Conservation (phyloP, 2,329 filamentous ascomycete genomes). For the Parasarocladium wereldwijsianum region DNA sequence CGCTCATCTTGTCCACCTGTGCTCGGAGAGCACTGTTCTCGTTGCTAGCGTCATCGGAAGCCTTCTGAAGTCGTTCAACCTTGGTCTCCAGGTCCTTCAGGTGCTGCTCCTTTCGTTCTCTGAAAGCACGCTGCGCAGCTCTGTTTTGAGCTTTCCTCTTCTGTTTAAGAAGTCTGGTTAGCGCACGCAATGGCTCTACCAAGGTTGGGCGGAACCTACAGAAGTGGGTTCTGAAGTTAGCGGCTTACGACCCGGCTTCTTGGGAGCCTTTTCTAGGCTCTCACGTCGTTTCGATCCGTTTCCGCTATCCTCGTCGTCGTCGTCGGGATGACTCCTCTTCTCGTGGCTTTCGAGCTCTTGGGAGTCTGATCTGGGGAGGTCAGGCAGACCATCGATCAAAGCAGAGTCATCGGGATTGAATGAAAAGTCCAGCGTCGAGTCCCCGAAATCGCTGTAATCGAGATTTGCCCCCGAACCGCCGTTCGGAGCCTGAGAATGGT, state of each 20-base stretch:
- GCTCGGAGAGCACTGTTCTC: slow-evolving; percentile 74
- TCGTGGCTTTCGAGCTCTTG: slow-evolving; percentile 40
- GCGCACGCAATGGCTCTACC: slow-evolving; percentile 1
- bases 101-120: slow-evolving; percentile 88
- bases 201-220: slow-evolving; percentile 42
- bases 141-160: slow-evolving; percentile 94
- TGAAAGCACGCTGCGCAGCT: slow-evolving; percentile 82
- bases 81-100: slow-evolving; percentile 72
- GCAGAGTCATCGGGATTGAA: slow-evolving; percentile 37
- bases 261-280: slow-evolving; percentile 69
- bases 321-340: slow-evolving; percentile 60
- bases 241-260: slow-evolving; percentile 94
- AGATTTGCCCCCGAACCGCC: slow-evolving; percentile 67
- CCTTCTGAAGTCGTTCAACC: slow-evolving; percentile 64
- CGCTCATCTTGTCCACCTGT: slow-evolving; percentile 78
- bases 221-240: slow-evolving; percentile 90
- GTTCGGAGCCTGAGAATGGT: slow-evolving; percentile 71
- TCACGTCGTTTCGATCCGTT: slow-evolving; percentile 57
- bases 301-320: slow-evolving; percentile 49
- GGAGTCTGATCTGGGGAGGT: slow-evolving; percentile 40
- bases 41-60: slow-evolving; percentile 65
- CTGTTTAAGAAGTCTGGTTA: slow-evolving; percentile 26
- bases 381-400: slow-evolving; percentile 66
- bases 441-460: slow-evolving; percentile 63
- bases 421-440: slow-evolving; percentile 59